Evolutionary conservation across 179 eudicot species (phyloP).

Genomic region (Nepenthes alata): DNA sequence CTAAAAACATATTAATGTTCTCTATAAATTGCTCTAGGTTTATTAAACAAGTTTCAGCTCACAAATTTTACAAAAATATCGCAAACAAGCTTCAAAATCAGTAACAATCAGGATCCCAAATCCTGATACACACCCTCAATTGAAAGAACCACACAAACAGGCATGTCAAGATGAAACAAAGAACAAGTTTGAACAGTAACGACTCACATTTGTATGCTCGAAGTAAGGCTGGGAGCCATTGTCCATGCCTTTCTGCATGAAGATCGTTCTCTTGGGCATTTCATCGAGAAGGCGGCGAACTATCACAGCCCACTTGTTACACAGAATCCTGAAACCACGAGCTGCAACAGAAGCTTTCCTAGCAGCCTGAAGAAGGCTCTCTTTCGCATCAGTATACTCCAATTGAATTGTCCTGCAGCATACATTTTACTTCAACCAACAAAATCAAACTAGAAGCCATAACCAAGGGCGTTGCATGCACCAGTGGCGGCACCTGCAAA

Average conservation of each 20-base stretch:
- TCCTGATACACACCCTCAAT: too few relatives aligned
- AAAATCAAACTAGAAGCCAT: constrained; percentile 4
- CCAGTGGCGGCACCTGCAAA: constrained; percentile 33
- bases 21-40: too few relatives aligned
- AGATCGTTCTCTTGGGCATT: constrained; percentile 89
- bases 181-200: not conserved
- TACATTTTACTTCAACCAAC: not conserved
- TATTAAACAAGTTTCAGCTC: too few relatives aligned
- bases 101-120: too few relatives aligned
- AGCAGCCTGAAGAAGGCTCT: constrained; percentile 90
- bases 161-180: too few relatives aligned
- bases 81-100: too few relatives aligned
- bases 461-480: constrained; percentile 46
- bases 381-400: constrained; percentile 96
- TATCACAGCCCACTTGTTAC: constrained; percentile 95
- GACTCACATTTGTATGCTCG: constrained; percentile 90
- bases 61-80: too few relatives aligned
- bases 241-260: constrained; percentile 98
- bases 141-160: too few relatives aligned
- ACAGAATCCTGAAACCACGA: constrained; percentile 84
- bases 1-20: too few relatives aligned
- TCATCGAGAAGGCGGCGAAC: constrained; percentile 82
- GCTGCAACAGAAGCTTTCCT: constrained; percentile 89
- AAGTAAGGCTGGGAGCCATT: constrained; percentile 85
- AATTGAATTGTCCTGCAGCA: constrained; percentile 56